These are phyloP conservation scores for Alternaria longipes DNA, from an alignment of 2,329 filamentous ascomycete genomes.

Conservation along the genomic window DNA sequence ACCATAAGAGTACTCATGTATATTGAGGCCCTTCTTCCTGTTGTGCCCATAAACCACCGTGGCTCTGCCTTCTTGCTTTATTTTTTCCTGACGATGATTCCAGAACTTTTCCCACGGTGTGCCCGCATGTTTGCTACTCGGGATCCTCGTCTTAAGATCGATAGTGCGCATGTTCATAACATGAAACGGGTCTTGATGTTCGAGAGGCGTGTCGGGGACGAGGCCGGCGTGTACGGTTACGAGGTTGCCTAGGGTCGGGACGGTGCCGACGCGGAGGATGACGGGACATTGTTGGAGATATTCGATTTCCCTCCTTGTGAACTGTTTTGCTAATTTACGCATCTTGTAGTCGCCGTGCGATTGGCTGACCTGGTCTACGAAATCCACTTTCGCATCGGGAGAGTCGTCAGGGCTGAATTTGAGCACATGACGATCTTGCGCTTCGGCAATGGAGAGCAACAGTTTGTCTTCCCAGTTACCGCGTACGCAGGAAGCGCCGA, in stretches of 20 bases:
- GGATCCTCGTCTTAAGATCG: conserved; percentile 68
- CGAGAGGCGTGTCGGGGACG: conserved; percentile 75
- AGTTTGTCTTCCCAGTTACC: conserved; percentile 94
- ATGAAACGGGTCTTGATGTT: conserved; percentile 77
- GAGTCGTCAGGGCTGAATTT: conserved; percentile 44
- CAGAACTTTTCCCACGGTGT: conserved; percentile 73
- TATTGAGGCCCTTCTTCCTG: conserved; percentile 73
- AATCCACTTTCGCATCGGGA: conserved; percentile 38
- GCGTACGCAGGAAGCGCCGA: conserved; percentile 82
- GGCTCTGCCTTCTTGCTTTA: conserved; percentile 54
- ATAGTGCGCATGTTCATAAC: conserved; percentile 94
- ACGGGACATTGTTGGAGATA: conserved; percentile 79
- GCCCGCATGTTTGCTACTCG: conserved; percentile 62
- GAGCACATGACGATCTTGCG: conserved; percentile 31
- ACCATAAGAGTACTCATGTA: conserved; percentile 78
- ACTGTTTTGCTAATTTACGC: conserved; percentile 64
- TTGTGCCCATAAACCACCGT: conserved; percentile 79
- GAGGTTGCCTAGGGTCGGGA: conserved; percentile 69
- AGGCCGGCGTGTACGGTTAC: conserved; percentile 87
- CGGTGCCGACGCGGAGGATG: conserved; percentile 75
- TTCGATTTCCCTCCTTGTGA: conserved; percentile 67
- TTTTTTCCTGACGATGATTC: conserved; percentile 54
- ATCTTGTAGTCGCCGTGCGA: conserved; percentile 52
- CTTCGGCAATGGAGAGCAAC: conserved; percentile 69
- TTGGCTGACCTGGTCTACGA: conserved; percentile 42